A percentile compares a stretch with the other conserved stretches of the same genome.
Conservation (phyloP, 495 filamentous ascomycete genomes). For the Tuber indicum region DNA sequence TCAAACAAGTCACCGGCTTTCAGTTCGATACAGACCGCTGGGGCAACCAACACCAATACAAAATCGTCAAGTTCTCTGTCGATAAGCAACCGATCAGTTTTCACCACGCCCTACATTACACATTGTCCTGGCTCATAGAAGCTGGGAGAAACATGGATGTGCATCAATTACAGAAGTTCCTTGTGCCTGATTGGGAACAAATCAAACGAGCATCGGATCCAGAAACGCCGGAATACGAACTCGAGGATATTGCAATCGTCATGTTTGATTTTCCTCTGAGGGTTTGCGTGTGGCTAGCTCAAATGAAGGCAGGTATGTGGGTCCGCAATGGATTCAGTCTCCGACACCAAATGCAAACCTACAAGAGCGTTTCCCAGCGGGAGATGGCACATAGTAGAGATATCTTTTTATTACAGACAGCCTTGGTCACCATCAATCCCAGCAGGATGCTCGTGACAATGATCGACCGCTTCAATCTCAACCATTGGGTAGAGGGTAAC, state of each 20-base stretch:
- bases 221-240: constrained; percentile 44
- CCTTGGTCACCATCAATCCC: constrained; percentile 78
- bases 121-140: constrained; percentile 93
- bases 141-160: constrained; percentile 69
- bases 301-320: constrained; percentile 98
- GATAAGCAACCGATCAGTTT: constrained; percentile 90
- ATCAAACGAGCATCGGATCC: constrained; percentile 15
- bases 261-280: constrained; percentile 89
- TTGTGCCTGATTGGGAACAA: constrained; percentile 44
- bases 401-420: constrained; percentile 87
- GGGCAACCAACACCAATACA: constrained; percentile 46
- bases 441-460: constrained; percentile 80
- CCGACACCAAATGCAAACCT: constrained; percentile 86
- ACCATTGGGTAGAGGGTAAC: constrained; percentile 77
- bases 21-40: constrained; percentile 63
- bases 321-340: constrained; percentile 94
- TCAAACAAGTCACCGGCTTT: constrained; percentile 68
- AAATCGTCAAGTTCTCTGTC: constrained; percentile 78
- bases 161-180: constrained; percentile 57
- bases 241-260: constrained; percentile 75
- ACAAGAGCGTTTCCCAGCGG: constrained; percentile 75
- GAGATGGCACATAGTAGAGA: constrained; percentile 92
- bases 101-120: constrained; percentile 95
- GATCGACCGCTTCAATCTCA: constrained; percentile 82
- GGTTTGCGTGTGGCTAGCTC: constrained; percentile 91